Percentiles rank a stretch among this genome's conserved stretches.
Conservation (phyloP, 2,329 filamentous ascomycete genomes). For the Pyrenochaeta sp. region DNA sequence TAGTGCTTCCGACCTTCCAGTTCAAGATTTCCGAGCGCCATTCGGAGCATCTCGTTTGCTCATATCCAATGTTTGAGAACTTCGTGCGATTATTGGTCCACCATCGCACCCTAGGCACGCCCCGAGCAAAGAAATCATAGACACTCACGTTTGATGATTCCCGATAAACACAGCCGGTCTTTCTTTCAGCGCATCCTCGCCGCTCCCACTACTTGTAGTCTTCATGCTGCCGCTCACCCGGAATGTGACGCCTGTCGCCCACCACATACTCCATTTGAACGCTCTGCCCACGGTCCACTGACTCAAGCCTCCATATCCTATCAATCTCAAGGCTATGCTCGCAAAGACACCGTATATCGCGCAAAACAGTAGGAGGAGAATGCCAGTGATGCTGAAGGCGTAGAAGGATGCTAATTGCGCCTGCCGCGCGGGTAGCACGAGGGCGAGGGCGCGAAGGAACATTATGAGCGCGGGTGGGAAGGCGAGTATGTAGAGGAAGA, state of each 20-base stretch:
- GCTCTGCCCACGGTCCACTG: constrained; percentile 85
- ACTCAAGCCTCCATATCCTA: constrained; percentile 77
- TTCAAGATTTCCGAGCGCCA: neutral
- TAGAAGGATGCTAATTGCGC: constrained; percentile 64
- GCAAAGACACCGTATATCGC: constrained; percentile 78
- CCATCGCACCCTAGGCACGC: neutral
- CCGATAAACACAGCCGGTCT: constrained; percentile 90
- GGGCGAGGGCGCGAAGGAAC: constrained; percentile 37
- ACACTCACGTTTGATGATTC: constrained; percentile 83
- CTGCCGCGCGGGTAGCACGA: constrained; percentile 37
- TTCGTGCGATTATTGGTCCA: neutral
- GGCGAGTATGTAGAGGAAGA: constrained; percentile 42
- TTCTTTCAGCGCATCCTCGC: constrained; percentile 42
- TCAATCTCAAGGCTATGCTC: constrained; percentile 73
- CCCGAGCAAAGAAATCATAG: neutral
- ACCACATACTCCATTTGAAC: constrained; percentile 82
- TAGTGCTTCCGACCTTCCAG: constrained; percentile 9
- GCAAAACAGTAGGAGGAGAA: constrained; percentile 48
- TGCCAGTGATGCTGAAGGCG: constrained; percentile 66
- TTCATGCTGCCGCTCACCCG: constrained; percentile 61
- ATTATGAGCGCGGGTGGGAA: constrained; percentile 36
- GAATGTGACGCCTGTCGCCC: constrained; percentile 80
- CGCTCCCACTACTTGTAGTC: constrained; percentile 39
- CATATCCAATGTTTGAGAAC: neutral
- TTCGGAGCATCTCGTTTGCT: no score